phyloP scores from a whole-genome alignment of 768 basidiomycete species.

The Daedaleopsis nitida region DNA sequence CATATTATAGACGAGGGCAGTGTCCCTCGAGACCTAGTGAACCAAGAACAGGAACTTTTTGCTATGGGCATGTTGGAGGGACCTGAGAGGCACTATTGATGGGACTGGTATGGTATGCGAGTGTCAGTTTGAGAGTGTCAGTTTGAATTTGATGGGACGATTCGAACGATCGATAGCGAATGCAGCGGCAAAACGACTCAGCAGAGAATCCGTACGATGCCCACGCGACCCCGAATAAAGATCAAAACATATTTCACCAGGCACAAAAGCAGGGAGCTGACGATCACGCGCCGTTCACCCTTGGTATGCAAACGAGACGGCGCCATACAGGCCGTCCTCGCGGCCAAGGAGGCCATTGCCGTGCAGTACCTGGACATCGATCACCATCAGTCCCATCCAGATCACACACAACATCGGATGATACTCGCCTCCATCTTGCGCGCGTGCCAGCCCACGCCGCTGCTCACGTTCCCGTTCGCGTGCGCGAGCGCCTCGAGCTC shows the following conservation, averaged over 20 bases:
- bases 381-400: neutral
- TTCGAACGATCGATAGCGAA: neutral
- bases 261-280: neutral
- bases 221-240: neutral
- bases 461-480: conserved; percentile 87
- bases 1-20: neutral
- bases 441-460: conserved; percentile 93
- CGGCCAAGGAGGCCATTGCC: conserved; percentile 90
- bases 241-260: neutral
- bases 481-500: conserved; percentile 75
- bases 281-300: conserved; percentile 48
- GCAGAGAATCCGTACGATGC: neutral
- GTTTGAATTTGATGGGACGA: neutral
- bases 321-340: conserved; percentile 92
- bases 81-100: neutral
- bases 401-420: neutral
- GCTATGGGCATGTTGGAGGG: neutral
- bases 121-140: neutral
- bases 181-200: neutral
- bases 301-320: conserved; percentile 93
- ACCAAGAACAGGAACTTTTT: neutral
- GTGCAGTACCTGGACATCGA: conserved; percentile 62
- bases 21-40: neutral
- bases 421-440: conserved; percentile 91
- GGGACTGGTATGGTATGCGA: neutral